phyloP scores from a whole-genome alignment of 805 yeast species.

The Kodamaea sagamina region DNA sequence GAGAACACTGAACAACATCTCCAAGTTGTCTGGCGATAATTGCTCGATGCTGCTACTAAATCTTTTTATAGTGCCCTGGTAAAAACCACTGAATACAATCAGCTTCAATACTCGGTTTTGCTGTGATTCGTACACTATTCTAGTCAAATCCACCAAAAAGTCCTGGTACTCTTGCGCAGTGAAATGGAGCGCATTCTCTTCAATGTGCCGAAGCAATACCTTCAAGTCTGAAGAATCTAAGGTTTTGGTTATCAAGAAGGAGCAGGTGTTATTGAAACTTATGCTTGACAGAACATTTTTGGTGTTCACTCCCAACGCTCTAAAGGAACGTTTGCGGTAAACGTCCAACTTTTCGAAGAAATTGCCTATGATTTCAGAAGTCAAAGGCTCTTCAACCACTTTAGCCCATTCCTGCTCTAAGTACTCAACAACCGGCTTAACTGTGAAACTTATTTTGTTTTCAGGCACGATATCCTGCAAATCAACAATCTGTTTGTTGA shows the following conservation, averaged over 20 bases:
- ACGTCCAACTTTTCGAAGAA: conserved; percentile 10
- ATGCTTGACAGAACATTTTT: background rate
- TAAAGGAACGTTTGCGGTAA: background rate
- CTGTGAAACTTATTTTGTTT: background rate
- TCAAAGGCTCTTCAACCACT: background rate
- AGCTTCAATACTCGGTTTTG: conserved; percentile 5
- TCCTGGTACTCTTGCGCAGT: conserved; percentile 13
- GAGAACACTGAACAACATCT: conserved; percentile 7
- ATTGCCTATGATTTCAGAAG: conserved; percentile 8
- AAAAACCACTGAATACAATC: conserved; percentile 9
- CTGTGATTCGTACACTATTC: background rate
- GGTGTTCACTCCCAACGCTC: background rate
- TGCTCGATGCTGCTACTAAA: background rate
- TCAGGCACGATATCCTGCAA: conserved; percentile 17
- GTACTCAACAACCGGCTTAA: conserved; percentile 1
- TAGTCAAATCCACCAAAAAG: conserved; percentile 13
- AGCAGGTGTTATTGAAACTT: conserved; percentile 7
- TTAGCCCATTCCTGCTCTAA: conserved; percentile 1
- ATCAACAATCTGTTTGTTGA: conserved; percentile 22
- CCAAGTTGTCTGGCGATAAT: conserved; percentile 4
- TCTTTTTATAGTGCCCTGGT: background rate
- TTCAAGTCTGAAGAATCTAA: conserved; percentile 6
- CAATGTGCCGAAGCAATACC: conserved; percentile 6
- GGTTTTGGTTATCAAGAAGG: conserved; percentile 3
- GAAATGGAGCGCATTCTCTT: conserved; percentile 2